phyloP scores from a whole-genome alignment of 2,329 filamentous ascomycete genomes.

The Cladosporium austrohemisphaericum region DNA sequence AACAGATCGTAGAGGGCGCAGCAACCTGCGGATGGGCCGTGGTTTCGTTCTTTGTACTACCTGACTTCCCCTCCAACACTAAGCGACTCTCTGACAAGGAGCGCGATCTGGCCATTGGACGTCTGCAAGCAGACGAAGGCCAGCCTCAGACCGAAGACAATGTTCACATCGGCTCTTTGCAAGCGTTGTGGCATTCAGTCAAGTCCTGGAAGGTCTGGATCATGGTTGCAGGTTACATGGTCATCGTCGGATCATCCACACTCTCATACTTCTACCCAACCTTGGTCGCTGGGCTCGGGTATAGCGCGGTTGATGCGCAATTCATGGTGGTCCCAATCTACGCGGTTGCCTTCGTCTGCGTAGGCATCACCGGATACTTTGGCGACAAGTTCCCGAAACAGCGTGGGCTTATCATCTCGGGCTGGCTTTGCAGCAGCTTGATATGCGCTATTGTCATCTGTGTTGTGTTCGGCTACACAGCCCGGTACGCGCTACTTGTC shows the following conservation, averaged over 20 bases:
- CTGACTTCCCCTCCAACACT: slow-evolving; percentile 49
- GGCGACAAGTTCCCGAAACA: slow-evolving; percentile 45
- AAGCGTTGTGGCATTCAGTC: slow-evolving; percentile 40
- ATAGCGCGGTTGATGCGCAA: slow-evolving; percentile 28
- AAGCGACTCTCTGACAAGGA: slow-evolving; percentile 42
- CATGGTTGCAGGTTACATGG: slow-evolving; percentile 50
- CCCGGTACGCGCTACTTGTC: slow-evolving; percentile 53
- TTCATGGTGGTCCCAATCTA: slow-evolving; percentile 47
- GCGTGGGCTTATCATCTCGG: slow-evolving; percentile 48
- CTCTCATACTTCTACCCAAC: slow-evolving; percentile 55
- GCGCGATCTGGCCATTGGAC: slow-evolving; percentile 41
- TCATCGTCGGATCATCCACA: slow-evolving; percentile 49
- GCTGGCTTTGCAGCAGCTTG: slow-evolving; percentile 44
- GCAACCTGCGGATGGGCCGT: slow-evolving; percentile 46
- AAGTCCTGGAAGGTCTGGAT: slow-evolving; percentile 47
- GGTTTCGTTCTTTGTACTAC: slow-evolving; percentile 44
- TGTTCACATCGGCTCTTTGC: slow-evolving; percentile 34
- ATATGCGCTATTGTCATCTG: slow-evolving; percentile 40
- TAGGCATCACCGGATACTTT: slow-evolving; percentile 45
- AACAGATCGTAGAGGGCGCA: slow-evolving; percentile 34
- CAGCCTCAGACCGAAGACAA: slow-evolving; percentile 32
- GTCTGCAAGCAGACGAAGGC: slow-evolving; percentile 44
- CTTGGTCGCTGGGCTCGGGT: slow-evolving; percentile 51
- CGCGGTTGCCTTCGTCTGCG: slow-evolving; percentile 50
- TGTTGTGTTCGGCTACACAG: slow-evolving; percentile 48